phyloP scores from a whole-genome alignment of 495 filamentous ascomycete genomes.

The Darksidea phi region DNA sequence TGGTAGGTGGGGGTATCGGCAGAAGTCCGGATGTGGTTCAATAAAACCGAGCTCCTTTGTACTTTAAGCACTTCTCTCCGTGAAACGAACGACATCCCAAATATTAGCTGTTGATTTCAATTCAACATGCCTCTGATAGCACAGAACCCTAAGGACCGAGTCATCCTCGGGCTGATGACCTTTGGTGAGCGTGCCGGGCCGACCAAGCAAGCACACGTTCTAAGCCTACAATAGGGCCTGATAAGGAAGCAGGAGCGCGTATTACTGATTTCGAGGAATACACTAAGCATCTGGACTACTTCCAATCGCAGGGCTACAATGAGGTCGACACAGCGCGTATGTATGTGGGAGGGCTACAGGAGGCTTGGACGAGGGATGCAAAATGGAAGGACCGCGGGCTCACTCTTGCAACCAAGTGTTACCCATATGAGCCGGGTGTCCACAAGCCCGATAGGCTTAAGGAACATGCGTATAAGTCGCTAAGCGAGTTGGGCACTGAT shows the following conservation, averaged over 20 bases:
- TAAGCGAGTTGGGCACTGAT: conserved; percentile 72
- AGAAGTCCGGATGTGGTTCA: too few relatives aligned
- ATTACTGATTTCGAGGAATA: conserved; percentile 44
- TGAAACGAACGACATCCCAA: too few relatives aligned
- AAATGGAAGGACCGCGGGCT: conserved; percentile 80
- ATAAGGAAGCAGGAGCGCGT: not conserved
- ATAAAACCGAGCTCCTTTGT: too few relatives aligned
- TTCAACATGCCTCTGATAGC: conserved; percentile 56
- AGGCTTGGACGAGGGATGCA: conserved; percentile 74
- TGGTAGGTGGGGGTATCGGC: too few relatives aligned
- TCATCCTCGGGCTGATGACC: conserved; percentile 64
- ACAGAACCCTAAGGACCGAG: conserved; percentile 51
- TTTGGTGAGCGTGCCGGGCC: conserved; percentile 43
- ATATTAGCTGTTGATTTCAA: too few relatives aligned
- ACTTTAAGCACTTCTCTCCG: too few relatives aligned
- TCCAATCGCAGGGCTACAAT: conserved; percentile 56
- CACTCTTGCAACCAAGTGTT: conserved; percentile 80
- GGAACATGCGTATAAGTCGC: conserved; percentile 60
- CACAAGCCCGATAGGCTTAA: conserved; percentile 63
- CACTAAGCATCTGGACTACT: conserved; percentile 51
- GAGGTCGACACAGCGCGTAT: conserved; percentile 63
- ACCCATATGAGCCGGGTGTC: conserved; percentile 57
- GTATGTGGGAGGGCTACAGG: conserved; percentile 74
- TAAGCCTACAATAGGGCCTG: not conserved
- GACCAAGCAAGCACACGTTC: not conserved